Evolutionary conservation across 140 eudicot species (phyloP), one percentile per base, ranked within the genome.

Genomic region (Stevia rebaudiana): DNA sequence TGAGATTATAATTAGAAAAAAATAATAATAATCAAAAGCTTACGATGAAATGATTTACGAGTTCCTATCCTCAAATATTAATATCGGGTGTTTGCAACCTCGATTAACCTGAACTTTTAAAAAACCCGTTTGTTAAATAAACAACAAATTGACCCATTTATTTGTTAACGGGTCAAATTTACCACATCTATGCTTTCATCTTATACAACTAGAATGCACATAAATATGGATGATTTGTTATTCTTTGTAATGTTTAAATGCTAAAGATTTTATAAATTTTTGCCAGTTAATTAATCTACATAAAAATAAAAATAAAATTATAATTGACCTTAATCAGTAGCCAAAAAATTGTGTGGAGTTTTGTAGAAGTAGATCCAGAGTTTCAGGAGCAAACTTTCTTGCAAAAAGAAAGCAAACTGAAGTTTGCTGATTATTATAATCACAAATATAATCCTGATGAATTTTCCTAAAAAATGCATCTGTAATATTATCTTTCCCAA

Each of bases 311-410:
- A 61, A 31, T 15, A 10, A 23, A 61, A 31, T 15, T 21, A 48
- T 25, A 10, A 5, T 36, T 22, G 5, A 68, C 61, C 22, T 54
- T 28, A 37, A 47, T 86, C 78, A 83, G 65, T 64, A 86, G 28
- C 90, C 90, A 48, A 86, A 83, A 50, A 72, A 75, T 8, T 80
- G 23, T 8, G 79, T 30, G 8, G 95, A 77, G 68, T 77, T 71
- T 40, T 68, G 64, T 73, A 86, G 73, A 25, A 86, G 65, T 16
- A 70, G 39, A 11, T 70, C 83, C 74, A 83, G 40, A 10, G 95
- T 82, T 58, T 78, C 79, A 6, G 91, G 95, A 56, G 87, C 82
- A 74, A 87, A 83, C 66, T 87, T 87, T 68, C 95, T 83, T 6
- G 88, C 95, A 76, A 87, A 87, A 64, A 83, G 83, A 74, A 46